Conservation (phyloP, 305 asterid species). For the Withania somnifera region DNA sequence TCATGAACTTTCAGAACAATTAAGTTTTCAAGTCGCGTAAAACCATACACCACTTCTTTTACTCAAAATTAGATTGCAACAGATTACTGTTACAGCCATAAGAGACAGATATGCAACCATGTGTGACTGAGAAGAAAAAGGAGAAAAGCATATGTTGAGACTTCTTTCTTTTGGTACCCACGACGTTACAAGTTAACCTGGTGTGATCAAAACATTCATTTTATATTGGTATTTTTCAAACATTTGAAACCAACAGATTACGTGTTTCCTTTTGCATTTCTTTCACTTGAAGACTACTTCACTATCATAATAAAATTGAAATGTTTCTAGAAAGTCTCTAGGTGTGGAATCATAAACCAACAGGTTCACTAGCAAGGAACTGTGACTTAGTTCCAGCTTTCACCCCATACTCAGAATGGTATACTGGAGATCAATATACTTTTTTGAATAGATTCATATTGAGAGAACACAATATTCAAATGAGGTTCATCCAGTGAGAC, state of each 20-base stretch:
- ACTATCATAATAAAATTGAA: not conserved
- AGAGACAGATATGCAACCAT: not conserved
- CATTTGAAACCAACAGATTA: not conserved
- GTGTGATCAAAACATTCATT: not conserved
- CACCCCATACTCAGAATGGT: not conserved
- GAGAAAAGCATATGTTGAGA: not conserved
- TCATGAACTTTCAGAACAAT: not conserved
- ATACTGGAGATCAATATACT: not conserved
- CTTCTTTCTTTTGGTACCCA: not conserved
- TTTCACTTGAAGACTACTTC: not conserved
- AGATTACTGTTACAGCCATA: not conserved
- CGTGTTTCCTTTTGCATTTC: not conserved
- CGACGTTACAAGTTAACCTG: not conserved
- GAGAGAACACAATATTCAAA: not conserved
- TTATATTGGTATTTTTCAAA: not conserved
- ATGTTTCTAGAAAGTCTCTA: too few relatives aligned
- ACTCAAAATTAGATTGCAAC: not conserved
- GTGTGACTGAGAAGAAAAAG: not conserved
- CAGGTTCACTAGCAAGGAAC: too few relatives aligned
- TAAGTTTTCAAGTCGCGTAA: not conserved
- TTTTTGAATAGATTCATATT: not conserved
- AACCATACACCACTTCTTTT: not conserved
- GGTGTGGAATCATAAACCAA: too few relatives aligned
- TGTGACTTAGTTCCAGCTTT: too few relatives aligned
- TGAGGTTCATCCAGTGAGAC: not conserved